A percentile compares a stretch with the other conserved stretches of the same genome.
Evolutionary conservation across 805 yeast genomes (phyloP).

Genomic region (Yarrowia sp.): DNA sequence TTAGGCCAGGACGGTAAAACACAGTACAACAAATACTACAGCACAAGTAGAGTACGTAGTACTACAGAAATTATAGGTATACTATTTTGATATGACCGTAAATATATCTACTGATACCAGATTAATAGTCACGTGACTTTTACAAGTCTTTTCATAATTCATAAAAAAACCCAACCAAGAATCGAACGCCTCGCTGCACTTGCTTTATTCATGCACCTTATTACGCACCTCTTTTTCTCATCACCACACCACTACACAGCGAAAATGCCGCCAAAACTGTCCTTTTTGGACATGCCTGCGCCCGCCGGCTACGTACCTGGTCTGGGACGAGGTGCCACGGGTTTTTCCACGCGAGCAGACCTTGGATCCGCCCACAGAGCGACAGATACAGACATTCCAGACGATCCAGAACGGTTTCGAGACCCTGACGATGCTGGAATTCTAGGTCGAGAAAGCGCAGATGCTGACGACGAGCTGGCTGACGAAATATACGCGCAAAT

Average conservation of each 20-base stretch:
- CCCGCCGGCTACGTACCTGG: constrained; percentile 93
- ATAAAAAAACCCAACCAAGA: neutral
- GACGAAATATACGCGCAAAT: constrained; percentile 62
- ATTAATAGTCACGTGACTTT: neutral
- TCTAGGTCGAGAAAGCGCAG: constrained; percentile 33
- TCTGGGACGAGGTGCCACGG: constrained; percentile 91
- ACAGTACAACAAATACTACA: too few relatives aligned
- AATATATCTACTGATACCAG: too few relatives aligned
- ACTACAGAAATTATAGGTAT: too few relatives aligned
- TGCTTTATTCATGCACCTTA: neutral
- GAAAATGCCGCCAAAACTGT: constrained; percentile 25
- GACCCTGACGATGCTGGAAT: constrained; percentile 40
- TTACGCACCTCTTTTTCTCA: neutral
- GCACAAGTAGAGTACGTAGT: too few relatives aligned
- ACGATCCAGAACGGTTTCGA: constrained; percentile 29
- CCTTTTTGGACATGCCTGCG: constrained; percentile 76
- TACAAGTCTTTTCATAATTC: too few relatives aligned
- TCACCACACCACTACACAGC: neutral
- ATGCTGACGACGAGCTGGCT: constrained; percentile 72
- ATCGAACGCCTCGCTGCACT: neutral
- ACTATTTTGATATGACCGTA: too few relatives aligned
- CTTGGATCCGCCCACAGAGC: constrained; percentile 48
- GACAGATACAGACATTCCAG: constrained; percentile 39
- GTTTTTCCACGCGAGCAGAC: constrained; percentile 83
- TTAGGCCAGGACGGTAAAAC: too few relatives aligned